Base-by-base conservation (phyloP, 257 asterid genomes). In the Ilex aquifolium region DNA sequence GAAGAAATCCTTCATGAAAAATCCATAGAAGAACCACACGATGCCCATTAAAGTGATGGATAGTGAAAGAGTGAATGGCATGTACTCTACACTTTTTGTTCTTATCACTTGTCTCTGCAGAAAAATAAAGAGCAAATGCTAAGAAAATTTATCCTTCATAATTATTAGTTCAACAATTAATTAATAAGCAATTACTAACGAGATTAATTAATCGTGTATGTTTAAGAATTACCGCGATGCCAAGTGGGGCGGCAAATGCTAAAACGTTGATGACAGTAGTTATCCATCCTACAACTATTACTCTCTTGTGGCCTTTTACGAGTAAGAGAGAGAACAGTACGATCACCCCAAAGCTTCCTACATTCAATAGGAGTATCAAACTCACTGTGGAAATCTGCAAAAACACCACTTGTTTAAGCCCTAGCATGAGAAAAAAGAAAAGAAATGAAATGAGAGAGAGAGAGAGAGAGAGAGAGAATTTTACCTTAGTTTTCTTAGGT, bases 11-110 rank as follows among this genome's bases (percentile, higher is more conserved):
- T 56, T 69, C 2, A 76, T 17, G 74, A 83, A 84, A 65, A 82
- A 82, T 5, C 96, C 95, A 32, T 85, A 83, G 77, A 85, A 81
- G 65, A 88, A 88, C 96, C 96, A 85, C 75, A 64, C 65, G 3
- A 74, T 77, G 13, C 91, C 91, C 48, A 82, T 76, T 27, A 88
- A 75, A 15, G 87, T 83, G 51, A 85, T 86, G 76, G 69, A 85
- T 40, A 88, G 66, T 2, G 96, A 88, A 13, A 85, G 72, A 58
- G 65, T 70, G 66, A 88, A 76, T 5, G 90, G 92, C 96, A 88
- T 83, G 67, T 69, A 88, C 77, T 85, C 88, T 10, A 85, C 90
- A 10, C 95, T 85, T 66, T 75, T 82, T 4, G 95, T 88, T 66
- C 64, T 71, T 16, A 85, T 80, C 13, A 88, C 95, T 42, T 32